Percentiles rank a stretch among this genome's conserved stretches.
These are phyloP conservation scores for Colletotrichum truncatum DNA, from an alignment of 2,329 filamentous ascomycete species.

Conservation along the genomic window DNA sequence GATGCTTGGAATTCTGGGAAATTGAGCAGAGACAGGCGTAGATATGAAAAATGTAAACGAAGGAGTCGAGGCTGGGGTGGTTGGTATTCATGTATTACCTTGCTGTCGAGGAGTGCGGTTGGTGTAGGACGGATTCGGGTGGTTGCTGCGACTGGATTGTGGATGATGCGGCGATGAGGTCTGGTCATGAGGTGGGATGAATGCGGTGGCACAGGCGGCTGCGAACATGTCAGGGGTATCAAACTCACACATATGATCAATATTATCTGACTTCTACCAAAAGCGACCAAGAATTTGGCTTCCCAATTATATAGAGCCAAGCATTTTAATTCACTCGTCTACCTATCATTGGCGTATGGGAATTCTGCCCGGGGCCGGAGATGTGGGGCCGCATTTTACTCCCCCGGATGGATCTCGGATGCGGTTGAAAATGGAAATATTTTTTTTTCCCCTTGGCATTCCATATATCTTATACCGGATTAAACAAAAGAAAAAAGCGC, in stretches of 20 bases:
- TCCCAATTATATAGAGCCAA: no score
- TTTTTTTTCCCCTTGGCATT: neutral
- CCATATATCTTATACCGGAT: no score
- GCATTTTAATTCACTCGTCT: no score
- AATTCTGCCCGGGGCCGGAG: neutral
- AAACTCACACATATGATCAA: no score
- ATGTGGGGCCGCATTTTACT: neutral
- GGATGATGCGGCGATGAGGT: neutral
- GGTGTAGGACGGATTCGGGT: slow-evolving; percentile 14
- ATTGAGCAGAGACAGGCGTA: neutral
- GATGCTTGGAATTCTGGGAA: neutral
- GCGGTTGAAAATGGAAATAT: neutral
- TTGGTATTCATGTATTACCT: neutral
- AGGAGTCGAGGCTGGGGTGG: neutral
- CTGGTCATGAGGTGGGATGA: no score
- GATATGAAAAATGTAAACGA: neutral
- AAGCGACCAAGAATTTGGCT: no score
- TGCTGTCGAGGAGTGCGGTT: neutral
- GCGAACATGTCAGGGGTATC: neutral
- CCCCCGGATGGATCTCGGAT: neutral
- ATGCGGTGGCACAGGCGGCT: neutral
- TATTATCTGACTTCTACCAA: no score
- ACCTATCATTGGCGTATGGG: no score
- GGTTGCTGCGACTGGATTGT: neutral
- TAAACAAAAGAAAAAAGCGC: neutral